These are phyloP conservation scores for Fragilaria crotonensis DNA, from an alignment of 108 stramenopile genomes.

Conservation along the genomic window DNA sequence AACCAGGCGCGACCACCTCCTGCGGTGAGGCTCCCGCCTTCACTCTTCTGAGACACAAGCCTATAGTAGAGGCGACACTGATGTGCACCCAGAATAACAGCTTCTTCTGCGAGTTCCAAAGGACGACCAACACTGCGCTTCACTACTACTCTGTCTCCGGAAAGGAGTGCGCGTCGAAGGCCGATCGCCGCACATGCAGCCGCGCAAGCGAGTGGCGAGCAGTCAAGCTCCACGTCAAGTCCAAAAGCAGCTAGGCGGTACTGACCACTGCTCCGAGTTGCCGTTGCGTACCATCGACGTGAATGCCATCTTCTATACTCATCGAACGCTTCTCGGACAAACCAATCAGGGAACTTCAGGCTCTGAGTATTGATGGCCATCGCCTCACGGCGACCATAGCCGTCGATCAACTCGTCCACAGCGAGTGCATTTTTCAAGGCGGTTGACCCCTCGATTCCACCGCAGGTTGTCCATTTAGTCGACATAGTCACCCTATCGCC, in stretches of 20 bases:
- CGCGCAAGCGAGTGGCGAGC: constrained; percentile 66
- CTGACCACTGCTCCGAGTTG: constrained; percentile 63
- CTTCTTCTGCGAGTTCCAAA: constrained; percentile 87
- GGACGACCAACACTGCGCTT: constrained; percentile 73
- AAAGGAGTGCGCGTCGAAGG: constrained; percentile 49
- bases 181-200: constrained; percentile 78
- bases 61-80: constrained; percentile 78
- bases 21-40: constrained; percentile 78
- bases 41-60: constrained; percentile 81
- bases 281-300: constrained; percentile 24
- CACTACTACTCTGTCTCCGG: constrained; percentile 82
- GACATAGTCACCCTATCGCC: constrained; percentile 90
- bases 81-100: constrained; percentile 78
- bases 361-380: not conserved
- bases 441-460: constrained; percentile 57
- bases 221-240: constrained; percentile 75
- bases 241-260: constrained; percentile 41
- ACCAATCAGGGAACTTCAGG: constrained; percentile 47
- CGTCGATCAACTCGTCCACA: constrained; percentile 59
- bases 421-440: constrained; percentile 51
- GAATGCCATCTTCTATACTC: constrained; percentile 67
- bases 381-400: constrained; percentile 11
- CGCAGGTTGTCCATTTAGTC: constrained; percentile 74
- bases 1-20: constrained; percentile 80
- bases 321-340: constrained; percentile 54